Conservation (phyloP, 192 early-diverging fungal genomes). For the Diversispora eburnea region DNA sequence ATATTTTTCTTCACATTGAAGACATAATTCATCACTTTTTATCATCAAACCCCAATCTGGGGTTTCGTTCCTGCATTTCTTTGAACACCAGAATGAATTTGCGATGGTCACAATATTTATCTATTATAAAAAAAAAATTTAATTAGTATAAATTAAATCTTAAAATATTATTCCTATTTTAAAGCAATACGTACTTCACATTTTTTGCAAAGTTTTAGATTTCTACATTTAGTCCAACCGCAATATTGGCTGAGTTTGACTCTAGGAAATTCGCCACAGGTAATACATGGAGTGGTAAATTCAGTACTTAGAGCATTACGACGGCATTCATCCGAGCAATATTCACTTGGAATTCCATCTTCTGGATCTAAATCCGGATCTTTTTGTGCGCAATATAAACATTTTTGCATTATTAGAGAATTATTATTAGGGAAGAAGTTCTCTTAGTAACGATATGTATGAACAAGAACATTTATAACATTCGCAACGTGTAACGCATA, state of each 20-base stretch:
- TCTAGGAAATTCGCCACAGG: slow-evolving; percentile 6
- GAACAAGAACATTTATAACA: no score
- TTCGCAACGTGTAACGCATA: no score
- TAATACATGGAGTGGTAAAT: slow-evolving; percentile 5
- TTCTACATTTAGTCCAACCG: slow-evolving; percentile 21
- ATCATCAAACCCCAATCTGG: slow-evolving; percentile 20
- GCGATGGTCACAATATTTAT: not conserved
- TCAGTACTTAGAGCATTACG: slow-evolving; percentile 3
- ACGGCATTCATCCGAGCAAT: slow-evolving; percentile 22
- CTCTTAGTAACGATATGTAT: no score
- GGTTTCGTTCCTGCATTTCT: slow-evolving; percentile 14
- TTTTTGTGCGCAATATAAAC: not conserved
- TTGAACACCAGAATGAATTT: slow-evolving; percentile 25
- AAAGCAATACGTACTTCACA: not conserved
- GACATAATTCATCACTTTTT: slow-evolving; percentile 7
- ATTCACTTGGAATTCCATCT: slow-evolving; percentile 13
- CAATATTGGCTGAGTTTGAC: not conserved
- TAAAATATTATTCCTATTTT: not conserved
- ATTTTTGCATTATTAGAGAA: slow-evolving; percentile 7
- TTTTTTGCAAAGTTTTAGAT: not conserved
- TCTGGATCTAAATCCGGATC: slow-evolving; percentile 7
- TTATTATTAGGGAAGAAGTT: no score
- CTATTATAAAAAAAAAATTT: not conserved
- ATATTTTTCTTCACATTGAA: slow-evolving; percentile 4
- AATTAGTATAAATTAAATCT: not conserved